Percentiles rank a stretch among this genome's conserved stretches.
phyloP scores from a whole-genome alignment of 352 stramenopile genomes.

The Aphanomyces cochlioides region DNA sequence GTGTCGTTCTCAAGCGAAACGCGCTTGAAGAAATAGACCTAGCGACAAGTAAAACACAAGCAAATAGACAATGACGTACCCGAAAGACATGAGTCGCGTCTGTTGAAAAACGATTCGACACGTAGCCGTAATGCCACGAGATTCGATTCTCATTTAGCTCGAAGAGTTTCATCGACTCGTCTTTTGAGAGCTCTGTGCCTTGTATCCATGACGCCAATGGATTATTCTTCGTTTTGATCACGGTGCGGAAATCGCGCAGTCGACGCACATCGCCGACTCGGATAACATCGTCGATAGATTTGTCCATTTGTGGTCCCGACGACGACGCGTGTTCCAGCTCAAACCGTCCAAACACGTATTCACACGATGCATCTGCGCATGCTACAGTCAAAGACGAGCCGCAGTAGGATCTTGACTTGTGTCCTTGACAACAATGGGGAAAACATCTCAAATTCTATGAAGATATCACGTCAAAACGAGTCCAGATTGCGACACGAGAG shows the following conservation, averaged over 20 bases:
- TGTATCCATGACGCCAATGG: conserved; percentile 15
- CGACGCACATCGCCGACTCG: conserved; percentile 4
- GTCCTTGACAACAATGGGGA: conserved; percentile 20
- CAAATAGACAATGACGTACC: neutral
- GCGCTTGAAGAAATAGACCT: conserved; percentile 20
- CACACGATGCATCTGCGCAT: conserved; percentile 10
- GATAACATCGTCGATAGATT: neutral
- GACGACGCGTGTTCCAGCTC: conserved; percentile 1
- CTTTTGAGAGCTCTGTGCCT: conserved; percentile 7
- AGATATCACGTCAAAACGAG: neutral
- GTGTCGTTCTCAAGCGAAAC: conserved; percentile 14
- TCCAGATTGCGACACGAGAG: neutral
- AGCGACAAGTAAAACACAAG: neutral
- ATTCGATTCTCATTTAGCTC: conserved; percentile 19
- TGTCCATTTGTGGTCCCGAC: neutral
- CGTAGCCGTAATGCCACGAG: conserved; percentile 25
- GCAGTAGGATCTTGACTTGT: conserved; percentile 17
- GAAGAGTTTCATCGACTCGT: conserved; percentile 9
- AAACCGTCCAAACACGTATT: conserved; percentile 20
- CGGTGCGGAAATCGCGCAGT: conserved; percentile 9
- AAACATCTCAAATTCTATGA: conserved; percentile 9
- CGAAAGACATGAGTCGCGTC: conserved; percentile 15
- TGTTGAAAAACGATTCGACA: conserved; percentile 15
- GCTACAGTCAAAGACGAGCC: conserved; percentile 12
- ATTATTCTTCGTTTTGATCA: conserved; percentile 12